Evolutionary conservation across 805 yeast species (phyloP).

Genomic region (Yarrowia deformans): DNA sequence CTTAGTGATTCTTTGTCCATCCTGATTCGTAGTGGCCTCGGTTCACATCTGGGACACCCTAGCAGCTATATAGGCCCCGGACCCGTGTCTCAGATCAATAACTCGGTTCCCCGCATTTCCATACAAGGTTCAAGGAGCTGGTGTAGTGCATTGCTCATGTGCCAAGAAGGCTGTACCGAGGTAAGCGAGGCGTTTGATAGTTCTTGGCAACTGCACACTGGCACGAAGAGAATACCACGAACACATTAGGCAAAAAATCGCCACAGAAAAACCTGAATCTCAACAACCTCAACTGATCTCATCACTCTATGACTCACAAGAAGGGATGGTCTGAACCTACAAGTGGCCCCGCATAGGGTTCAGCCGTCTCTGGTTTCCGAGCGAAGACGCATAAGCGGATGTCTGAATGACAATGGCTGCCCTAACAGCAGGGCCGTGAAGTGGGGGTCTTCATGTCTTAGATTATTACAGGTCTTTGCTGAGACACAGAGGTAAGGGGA

Average conservation of each 20-base stretch:
- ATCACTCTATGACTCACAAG: not conserved
- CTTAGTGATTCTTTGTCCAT: conserved; percentile 25
- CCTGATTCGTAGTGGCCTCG: not conserved
- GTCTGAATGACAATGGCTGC: not conserved
- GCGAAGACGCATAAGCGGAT: conserved; percentile 1
- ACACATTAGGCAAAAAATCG: no score
- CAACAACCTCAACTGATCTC: not conserved
- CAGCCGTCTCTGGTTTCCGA: not conserved
- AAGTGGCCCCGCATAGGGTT: not conserved
- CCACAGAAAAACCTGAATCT: not conserved
- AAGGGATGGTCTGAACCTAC: not conserved
- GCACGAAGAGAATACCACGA: no score
- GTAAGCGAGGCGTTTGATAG: not conserved
- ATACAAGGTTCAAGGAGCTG: conserved; percentile 1
- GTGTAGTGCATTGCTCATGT: conserved; percentile 21
- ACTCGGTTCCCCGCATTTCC: conserved; percentile 13
- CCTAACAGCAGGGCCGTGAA: not conserved
- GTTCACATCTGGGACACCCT: not conserved
- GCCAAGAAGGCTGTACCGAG: not conserved
- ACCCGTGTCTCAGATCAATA: conserved; percentile 1
- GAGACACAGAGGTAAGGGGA: no score
- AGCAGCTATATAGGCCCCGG: not conserved
- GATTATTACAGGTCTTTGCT: not conserved
- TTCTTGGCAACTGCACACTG: not conserved
- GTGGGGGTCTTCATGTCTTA: not conserved